These are phyloP conservation scores for Paecilomyces niveus DNA, from an alignment of 2,329 filamentous ascomycete species.

Conservation along the genomic window DNA sequence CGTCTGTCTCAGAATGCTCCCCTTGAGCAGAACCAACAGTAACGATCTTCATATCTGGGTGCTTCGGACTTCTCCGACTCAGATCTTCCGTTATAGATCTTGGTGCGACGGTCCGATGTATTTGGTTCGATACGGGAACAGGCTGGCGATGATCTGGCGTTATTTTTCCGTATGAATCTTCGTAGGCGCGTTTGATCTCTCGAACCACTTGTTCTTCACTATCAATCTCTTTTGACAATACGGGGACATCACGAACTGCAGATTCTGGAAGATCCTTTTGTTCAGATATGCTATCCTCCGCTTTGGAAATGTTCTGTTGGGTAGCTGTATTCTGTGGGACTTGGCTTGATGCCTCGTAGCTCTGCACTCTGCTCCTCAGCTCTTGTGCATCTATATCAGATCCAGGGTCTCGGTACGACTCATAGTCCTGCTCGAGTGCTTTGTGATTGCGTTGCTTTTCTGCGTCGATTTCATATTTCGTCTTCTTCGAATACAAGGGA, in stretches of 20 bases:
- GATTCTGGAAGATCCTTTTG: neutral
- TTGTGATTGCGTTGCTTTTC: slow-evolving; percentile 11
- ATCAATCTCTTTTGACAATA: neutral
- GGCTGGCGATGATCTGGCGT: slow-evolving; percentile 7
- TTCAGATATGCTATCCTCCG: neutral
- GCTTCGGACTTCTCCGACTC: neutral
- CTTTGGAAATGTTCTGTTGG: neutral
- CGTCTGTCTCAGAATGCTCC: neutral
- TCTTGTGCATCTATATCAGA: slow-evolving; percentile 12
- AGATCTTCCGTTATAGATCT: neutral
- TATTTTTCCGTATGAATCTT: slow-evolving; percentile 14
- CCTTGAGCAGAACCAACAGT: neutral
- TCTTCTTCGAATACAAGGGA: slow-evolving; percentile 15
- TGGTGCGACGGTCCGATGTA: neutral
- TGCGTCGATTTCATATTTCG: slow-evolving; percentile 12
- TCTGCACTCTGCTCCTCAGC: slow-evolving; percentile 11
- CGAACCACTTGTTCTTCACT: slow-evolving; percentile 4
- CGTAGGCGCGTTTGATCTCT: slow-evolving; percentile 15
- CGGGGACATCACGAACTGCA: neutral
- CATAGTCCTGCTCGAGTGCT: slow-evolving; percentile 15
- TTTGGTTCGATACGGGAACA: neutral
- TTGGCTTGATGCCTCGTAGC: neutral
- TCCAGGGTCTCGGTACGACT: slow-evolving; percentile 8
- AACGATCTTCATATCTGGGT: neutral
- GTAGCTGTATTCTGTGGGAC: neutral